phyloP scores from a whole-genome alignment of 1,284 basidiomycete genomes.

The Cutaneotrichosporon sp. region DNA sequence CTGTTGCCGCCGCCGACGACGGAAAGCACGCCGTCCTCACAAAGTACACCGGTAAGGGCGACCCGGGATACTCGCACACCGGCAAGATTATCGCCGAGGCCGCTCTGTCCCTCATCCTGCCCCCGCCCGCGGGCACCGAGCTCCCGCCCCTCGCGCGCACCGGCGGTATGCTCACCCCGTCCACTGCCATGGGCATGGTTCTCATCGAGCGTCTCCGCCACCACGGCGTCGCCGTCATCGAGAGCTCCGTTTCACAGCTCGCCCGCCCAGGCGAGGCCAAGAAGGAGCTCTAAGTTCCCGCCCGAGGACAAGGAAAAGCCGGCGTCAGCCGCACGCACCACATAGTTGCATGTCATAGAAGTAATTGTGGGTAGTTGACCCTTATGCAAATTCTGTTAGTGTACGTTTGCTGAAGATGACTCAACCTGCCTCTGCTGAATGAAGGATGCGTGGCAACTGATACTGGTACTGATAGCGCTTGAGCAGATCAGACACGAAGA shows the following conservation, averaged over 20 bases:
- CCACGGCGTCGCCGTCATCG: constrained; percentile 25
- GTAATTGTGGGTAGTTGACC: too few relatives aligned
- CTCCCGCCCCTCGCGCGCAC: constrained; percentile 56
- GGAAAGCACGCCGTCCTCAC: constrained; percentile 56
- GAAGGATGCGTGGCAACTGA: too few relatives aligned
- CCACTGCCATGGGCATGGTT: constrained; percentile 67
- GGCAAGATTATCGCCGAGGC: constrained; percentile 70
- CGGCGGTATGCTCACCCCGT: constrained; percentile 74
- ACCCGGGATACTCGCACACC: constrained; percentile 70
- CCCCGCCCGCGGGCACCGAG: constrained; percentile 47
- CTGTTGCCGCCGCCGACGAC: constrained; percentile 54
- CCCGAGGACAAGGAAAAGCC: too few relatives aligned
- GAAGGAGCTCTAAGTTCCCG: constrained; percentile 6
- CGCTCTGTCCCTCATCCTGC: constrained; percentile 61
- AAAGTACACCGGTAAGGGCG: constrained; percentile 62
- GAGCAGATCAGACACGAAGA: too few relatives aligned
- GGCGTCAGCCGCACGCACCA: too few relatives aligned
- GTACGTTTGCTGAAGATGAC: too few relatives aligned
- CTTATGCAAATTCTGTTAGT: too few relatives aligned
- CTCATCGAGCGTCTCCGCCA: constrained; percentile 59
- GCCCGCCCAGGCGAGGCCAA: neutral
- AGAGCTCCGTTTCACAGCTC: constrained; percentile 21
- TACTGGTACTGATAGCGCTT: too few relatives aligned
- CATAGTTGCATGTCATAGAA: too few relatives aligned
- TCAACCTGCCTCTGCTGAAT: too few relatives aligned